A percentile compares a stretch with the other conserved stretches of the same genome.
phyloP scores from a whole-genome alignment of 2,329 filamentous ascomycete genomes.

The Calonectria hawksworthii region DNA sequence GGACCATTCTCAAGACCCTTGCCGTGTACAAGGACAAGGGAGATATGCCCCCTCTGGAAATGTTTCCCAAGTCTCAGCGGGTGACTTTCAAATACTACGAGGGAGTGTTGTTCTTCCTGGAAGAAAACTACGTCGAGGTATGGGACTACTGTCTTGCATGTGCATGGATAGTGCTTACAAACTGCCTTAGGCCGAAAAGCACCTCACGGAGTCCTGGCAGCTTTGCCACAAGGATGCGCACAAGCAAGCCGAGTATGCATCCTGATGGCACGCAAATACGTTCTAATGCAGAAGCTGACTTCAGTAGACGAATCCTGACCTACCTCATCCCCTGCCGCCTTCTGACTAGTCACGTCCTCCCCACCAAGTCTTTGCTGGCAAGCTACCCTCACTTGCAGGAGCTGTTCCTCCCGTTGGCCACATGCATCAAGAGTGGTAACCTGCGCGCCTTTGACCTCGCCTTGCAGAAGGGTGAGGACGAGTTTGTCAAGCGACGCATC shows the following conservation, averaged over 20 bases:
- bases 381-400: conserved; percentile 82
- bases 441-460: conserved; percentile 87
- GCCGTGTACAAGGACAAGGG: conserved; percentile 76
- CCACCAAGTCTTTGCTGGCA: conserved; percentile 77
- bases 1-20: conserved; percentile 89
- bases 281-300: conserved; percentile 39
- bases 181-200: conserved; percentile 76
- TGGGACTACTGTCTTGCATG: conserved; percentile 28
- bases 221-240: conserved; percentile 80
- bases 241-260: conserved; percentile 82
- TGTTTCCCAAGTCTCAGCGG: conserved; percentile 90
- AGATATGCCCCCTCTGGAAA: conserved; percentile 84
- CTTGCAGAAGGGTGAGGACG: conserved; percentile 85
- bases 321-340: conserved; percentile 96
- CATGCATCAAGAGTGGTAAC: conserved; percentile 86
- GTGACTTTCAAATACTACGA: conserved; percentile 98
- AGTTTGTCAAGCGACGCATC: conserved; percentile 92
- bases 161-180: conserved; percentile 16
- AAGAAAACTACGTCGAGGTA: conserved; percentile 90
- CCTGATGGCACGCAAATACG: neutral
- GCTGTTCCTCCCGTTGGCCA: conserved; percentile 83
- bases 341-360: conserved; percentile 88
- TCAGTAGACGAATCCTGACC: conserved; percentile 83
- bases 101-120: conserved; percentile 92
- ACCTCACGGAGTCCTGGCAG: conserved; percentile 85